phyloP scores from a whole-genome alignment of 129 eudicot species.

The Gnaphalium uliginosum region DNA sequence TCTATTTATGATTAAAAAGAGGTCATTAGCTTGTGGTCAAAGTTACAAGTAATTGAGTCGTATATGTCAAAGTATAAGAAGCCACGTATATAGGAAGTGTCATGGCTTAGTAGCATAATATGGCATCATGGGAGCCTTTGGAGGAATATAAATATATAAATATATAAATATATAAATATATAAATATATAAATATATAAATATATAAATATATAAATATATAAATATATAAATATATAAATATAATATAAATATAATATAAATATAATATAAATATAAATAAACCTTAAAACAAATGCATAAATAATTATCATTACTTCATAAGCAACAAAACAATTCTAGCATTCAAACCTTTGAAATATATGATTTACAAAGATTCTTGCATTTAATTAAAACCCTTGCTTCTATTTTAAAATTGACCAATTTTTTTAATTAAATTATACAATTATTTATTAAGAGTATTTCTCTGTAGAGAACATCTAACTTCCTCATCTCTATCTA shows the following conservation, averaged over 20 bases:
- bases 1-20: background rate
- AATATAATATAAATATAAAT: no score
- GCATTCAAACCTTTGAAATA: background rate
- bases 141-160: background rate
- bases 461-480: no score
- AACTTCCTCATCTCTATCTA: no score
- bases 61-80: background rate
- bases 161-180: no score
- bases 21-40: conserved; percentile 2
- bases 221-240: no score
- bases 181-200: no score
- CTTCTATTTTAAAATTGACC: no score
- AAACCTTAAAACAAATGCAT: background rate
- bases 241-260: no score
- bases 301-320: background rate
- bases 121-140: conserved; percentile 17
- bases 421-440: no score
- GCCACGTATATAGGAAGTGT: conserved; percentile 17
- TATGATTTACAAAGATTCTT: background rate
- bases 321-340: background rate
- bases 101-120: conserved; percentile 16
- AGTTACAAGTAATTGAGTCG: background rate
- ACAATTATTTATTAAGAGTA: no score
- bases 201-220: no score
- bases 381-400: background rate